Evolutionary conservation across 805 yeast species (phyloP).

Genomic region (Lipomyces starkeyi): DNA sequence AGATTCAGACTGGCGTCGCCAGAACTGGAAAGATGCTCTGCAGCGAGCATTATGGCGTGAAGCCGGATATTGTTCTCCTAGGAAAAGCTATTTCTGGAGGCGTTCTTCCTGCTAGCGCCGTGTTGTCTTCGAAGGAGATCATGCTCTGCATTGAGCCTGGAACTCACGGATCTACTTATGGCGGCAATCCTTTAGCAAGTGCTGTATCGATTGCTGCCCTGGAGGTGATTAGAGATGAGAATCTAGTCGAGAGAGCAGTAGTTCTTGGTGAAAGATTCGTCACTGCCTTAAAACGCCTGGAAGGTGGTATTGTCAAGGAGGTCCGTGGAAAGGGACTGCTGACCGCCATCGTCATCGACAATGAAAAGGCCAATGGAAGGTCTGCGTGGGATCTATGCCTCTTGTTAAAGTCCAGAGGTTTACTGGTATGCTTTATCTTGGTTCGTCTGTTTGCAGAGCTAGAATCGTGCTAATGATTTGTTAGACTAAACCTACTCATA

Average conservation of each 20-base stretch:
- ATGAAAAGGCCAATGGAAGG: slow-evolving; percentile 80
- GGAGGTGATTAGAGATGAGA: slow-evolving; percentile 86
- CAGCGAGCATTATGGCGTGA: slow-evolving; percentile 81
- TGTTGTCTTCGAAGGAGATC: slow-evolving; percentile 84
- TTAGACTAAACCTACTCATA: slow-evolving; percentile 88
- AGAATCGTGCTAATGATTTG: neutral
- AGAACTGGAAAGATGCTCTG: slow-evolving; percentile 95
- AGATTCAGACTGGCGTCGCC: slow-evolving; percentile 96
- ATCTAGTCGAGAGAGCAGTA: slow-evolving; percentile 77
- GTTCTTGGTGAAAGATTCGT: slow-evolving; percentile 74
- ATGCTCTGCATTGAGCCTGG: slow-evolving; percentile 92
- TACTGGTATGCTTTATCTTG: slow-evolving; percentile 56
- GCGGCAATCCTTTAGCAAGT: slow-evolving; percentile 96
- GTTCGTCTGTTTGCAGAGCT: neutral
- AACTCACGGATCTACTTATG: slow-evolving; percentile 96
- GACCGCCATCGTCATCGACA: slow-evolving; percentile 90
- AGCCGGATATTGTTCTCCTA: slow-evolving; percentile 86
- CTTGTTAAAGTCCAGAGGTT: slow-evolving; percentile 84
- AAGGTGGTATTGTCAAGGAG: slow-evolving; percentile 59
- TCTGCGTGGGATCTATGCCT: slow-evolving; percentile 96
- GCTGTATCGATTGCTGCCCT: slow-evolving; percentile 93
- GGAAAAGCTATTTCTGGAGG: slow-evolving; percentile 98
- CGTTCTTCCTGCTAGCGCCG: slow-evolving; percentile 89
- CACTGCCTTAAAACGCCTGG: slow-evolving; percentile 48
- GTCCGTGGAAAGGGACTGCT: slow-evolving; percentile 86